A percentile compares a stretch with the other conserved stretches of the same genome.
Conservation (phyloP, 352 stramenopile species). For the Pythium aristosporum region DNA sequence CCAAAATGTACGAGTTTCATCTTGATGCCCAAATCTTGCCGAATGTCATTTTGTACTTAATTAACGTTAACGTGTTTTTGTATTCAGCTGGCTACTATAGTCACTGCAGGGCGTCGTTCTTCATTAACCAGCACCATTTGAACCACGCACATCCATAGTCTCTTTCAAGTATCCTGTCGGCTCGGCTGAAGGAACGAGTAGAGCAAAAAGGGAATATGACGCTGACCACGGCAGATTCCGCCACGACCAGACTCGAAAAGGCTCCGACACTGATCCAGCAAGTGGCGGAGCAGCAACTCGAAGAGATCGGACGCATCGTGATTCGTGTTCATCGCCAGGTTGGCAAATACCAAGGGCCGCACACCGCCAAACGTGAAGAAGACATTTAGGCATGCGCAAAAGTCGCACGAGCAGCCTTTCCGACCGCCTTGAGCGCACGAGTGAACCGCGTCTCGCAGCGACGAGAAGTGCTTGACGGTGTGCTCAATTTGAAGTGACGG, state of each 20-base stretch:
- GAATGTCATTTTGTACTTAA: no score
- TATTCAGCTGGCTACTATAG: no score
- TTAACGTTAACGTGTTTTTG: no score
- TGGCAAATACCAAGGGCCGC: not conserved
- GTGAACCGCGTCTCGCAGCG: not conserved
- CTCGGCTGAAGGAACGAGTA: constrained; percentile 2
- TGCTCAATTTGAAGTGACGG: not conserved
- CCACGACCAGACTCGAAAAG: not conserved
- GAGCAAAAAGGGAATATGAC: not conserved
- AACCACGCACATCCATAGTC: not conserved
- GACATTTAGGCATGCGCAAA: not conserved
- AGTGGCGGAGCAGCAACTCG: not conserved
- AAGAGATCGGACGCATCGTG: not conserved
- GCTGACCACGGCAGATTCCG: not conserved
- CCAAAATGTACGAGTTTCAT: no score
- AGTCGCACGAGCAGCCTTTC: not conserved
- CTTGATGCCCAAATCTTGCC: no score
- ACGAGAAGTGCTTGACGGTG: not conserved
- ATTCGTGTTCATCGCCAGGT: not conserved
- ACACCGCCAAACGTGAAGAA: not conserved
- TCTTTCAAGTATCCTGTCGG: not conserved
- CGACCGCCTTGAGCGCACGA: not conserved
- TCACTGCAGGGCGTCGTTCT: no score
- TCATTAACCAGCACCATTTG: no score
- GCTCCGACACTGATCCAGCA: not conserved